Conservation (phyloP, 2,329 filamentous ascomycete species). For the Davidsoniella eucalypti region DNA sequence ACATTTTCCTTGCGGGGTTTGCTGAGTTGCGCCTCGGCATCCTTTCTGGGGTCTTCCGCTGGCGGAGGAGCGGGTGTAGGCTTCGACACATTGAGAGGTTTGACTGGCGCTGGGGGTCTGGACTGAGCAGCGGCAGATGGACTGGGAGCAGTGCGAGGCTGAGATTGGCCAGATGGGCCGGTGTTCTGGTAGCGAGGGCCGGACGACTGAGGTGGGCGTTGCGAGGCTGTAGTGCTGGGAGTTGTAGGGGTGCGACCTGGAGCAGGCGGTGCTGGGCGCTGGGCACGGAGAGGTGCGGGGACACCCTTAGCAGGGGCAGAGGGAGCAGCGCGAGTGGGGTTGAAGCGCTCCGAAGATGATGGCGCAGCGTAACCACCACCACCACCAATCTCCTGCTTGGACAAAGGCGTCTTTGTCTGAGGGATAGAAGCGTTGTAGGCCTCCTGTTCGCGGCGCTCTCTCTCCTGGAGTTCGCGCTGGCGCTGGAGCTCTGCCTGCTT, state of each 20-base stretch:
- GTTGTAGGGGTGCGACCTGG: slow-evolving; percentile 19
- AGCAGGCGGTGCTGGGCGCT: slow-evolving; percentile 67
- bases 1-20: slow-evolving; percentile 84
- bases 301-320: slow-evolving; percentile 45
- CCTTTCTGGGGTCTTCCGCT: slow-evolving; percentile 55
- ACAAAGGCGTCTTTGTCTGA: slow-evolving; percentile 61
- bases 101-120: slow-evolving; percentile 47
- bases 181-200: slow-evolving; percentile 40
- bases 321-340: slow-evolving; percentile 73
- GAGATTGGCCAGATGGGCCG: slow-evolving; percentile 6
- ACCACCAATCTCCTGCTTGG: slow-evolving; percentile 78
- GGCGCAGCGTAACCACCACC: slow-evolving; percentile 26
- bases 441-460: slow-evolving; percentile 59
- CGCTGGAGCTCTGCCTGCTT: slow-evolving; percentile 45
- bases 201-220: slow-evolving; percentile 20
- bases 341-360: slow-evolving; percentile 52
- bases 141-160: background rate
- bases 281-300: slow-evolving; percentile 45
- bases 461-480: slow-evolving; percentile 44
- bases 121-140: slow-evolving; percentile 28
- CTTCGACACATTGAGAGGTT: slow-evolving; percentile 66
- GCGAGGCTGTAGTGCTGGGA: slow-evolving; percentile 2
- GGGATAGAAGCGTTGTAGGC: slow-evolving; percentile 82
- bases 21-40: slow-evolving; percentile 75
- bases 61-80: slow-evolving; percentile 31